Evolutionary conservation across 768 basidiomycete species (phyloP), one percentile per base, ranked within the genome.

Genomic region (Paxillus rubicundulus): DNA sequence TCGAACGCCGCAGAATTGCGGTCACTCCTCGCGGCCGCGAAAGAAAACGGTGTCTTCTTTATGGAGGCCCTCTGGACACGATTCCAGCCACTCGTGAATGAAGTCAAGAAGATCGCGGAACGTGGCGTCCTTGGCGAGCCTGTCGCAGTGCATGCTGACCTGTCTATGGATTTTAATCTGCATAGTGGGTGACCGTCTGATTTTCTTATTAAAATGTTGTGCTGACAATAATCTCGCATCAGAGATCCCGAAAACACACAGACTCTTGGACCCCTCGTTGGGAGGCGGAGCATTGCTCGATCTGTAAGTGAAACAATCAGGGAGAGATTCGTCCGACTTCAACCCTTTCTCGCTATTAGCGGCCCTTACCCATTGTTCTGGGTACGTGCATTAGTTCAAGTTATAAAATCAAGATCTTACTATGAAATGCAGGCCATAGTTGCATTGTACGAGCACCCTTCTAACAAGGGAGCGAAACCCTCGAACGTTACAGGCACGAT

Each of bases 31-130:
- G 72, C 72, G 9, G 78, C 89, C 17, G 91, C 93, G 2, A 87
- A 87, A 67, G 81, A 89, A 64, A 74, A 86, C 60, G 80, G 84
- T 16, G 78, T 92, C 1, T 95, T 95, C 75, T 82, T 95, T 61
- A 94, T 95, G 92, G 93, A 95, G 70, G 91, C 88, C 0, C 75
- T 92, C 70, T 92, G 91, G 89, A 92, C 91, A 33, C 78, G 88
- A 33, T 91, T 90, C 74, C 85, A 87, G 52, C 87, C 88, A 12
- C 77, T 89, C 53, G 73, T 76, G 9, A 62, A 74, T 16, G 87
- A 87, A 54, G 72, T 91, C 48, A 85, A 86, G 69, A 75, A 76
- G 54, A 70, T 89, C 42, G 76, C 80, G 1, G 82, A 87, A 45
- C 75, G 76, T 49, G 86, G 85, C 5, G 69, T 65, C n/a, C 73